Percentiles rank a stretch among this genome's conserved stretches.
Evolutionary conservation across 2,329 filamentous ascomycete genomes (phyloP).

Genomic region (Dothiorella sarmentorum): DNA sequence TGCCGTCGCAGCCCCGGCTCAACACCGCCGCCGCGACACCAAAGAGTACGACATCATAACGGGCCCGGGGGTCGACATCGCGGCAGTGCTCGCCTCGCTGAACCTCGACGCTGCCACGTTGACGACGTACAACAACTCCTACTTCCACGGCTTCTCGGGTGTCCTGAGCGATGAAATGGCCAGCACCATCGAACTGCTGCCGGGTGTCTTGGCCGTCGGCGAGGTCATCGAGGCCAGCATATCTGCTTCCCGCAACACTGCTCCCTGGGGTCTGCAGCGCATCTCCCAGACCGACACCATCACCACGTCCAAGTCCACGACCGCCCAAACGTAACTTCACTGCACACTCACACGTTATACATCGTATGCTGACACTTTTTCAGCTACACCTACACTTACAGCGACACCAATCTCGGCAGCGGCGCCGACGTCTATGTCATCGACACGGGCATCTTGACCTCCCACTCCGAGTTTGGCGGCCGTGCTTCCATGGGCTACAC

Average conservation of each 20-base stretch:
- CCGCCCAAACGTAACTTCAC: neutral
- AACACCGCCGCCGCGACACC: neutral
- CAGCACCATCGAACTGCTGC: neutral
- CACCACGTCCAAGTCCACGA: neutral
- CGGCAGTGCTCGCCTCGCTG: neutral
- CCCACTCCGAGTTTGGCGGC: conserved; percentile 45
- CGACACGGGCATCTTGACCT: conserved; percentile 60
- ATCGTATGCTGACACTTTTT: neutral
- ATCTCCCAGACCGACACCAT: conserved; percentile 25
- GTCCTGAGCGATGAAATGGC: neutral
- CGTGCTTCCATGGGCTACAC: conserved; percentile 27
- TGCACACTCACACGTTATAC: too few relatives aligned
- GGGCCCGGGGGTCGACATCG: neutral
- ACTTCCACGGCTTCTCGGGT: conserved; percentile 11
- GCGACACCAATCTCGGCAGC: conserved; percentile 12
- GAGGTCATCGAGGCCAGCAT: neutral
- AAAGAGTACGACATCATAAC: conserved; percentile 13
- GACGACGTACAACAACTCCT: conserved; percentile 1
- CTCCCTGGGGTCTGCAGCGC: conserved; percentile 30
- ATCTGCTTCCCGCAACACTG: neutral
- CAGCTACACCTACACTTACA: conserved; percentile 8
- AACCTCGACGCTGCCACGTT: neutral
- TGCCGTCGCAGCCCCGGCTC: conserved; percentile 2
- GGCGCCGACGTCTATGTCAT: conserved; percentile 57
- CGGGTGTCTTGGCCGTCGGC: neutral